phyloP scores from a whole-genome alignment of 179 eudicot genomes.

The Amaranthus tricolor region DNA sequence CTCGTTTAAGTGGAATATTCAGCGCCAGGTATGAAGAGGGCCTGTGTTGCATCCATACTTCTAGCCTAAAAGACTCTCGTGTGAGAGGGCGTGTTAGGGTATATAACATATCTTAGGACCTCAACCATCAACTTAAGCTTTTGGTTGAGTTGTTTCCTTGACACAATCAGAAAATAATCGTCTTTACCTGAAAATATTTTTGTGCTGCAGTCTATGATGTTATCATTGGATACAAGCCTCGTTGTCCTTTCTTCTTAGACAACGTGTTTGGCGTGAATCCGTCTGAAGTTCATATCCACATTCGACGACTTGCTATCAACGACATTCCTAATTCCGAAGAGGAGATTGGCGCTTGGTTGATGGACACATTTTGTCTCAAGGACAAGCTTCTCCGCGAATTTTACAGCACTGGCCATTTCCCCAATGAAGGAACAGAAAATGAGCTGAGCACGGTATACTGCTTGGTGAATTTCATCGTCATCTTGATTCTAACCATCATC shows the following conservation, averaged over 20 bases:
- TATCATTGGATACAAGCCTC: conserved; percentile 78
- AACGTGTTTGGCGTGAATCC: conserved; percentile 79
- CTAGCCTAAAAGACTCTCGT: background rate
- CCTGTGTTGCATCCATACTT: too few relatives aligned
- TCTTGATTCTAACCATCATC: conserved; percentile 41
- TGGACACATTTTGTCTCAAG: conserved; percentile 49
- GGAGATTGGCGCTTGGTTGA: conserved; percentile 56
- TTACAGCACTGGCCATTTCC: conserved; percentile 55
- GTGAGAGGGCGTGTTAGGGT: too few relatives aligned
- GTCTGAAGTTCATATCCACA: conserved; percentile 79
- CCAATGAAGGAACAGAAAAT: conserved; percentile 51
- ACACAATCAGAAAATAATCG: background rate
- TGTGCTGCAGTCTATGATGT: conserved; percentile 71
- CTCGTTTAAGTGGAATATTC: background rate
- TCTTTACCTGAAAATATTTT: background rate
- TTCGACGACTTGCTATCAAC: conserved; percentile 47
- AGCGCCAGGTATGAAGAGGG: too few relatives aligned
- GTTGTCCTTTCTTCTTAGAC: conserved; percentile 69
- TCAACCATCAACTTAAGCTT: too few relatives aligned
- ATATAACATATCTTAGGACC: too few relatives aligned
- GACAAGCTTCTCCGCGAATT: conserved; percentile 69
- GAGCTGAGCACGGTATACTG: conserved; percentile 57
- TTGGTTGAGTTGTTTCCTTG: background rate
- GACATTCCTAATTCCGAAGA: conserved; percentile 59
- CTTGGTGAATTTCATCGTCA: conserved; percentile 45